phyloP scores from a whole-genome alignment of 2,329 filamentous ascomycete genomes.

The Clonostachys byssicola region DNA sequence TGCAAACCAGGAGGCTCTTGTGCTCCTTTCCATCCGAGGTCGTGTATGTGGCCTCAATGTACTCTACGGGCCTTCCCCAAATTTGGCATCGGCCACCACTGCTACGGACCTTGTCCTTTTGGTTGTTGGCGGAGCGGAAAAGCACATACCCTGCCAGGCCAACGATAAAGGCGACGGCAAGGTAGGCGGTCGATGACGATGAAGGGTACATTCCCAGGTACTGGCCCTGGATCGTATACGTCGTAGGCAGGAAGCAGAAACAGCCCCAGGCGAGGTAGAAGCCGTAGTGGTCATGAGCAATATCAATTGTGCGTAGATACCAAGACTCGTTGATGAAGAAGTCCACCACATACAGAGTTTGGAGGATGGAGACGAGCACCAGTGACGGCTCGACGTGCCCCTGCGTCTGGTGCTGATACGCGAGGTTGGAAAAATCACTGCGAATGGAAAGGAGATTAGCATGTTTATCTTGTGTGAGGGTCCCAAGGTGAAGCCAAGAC shows the following conservation, averaged over 20 bases:
- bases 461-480: constrained; percentile 7
- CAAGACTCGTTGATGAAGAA: constrained; percentile 45
- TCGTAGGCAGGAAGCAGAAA: constrained; percentile 35
- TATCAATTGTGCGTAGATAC: constrained; percentile 41
- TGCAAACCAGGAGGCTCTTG: constrained; percentile 17
- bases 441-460: too few species aligned
- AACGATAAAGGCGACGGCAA: constrained; percentile 10
- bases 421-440: constrained; percentile 18
- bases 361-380: constrained; percentile 35
- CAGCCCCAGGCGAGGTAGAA: constrained; percentile 40
- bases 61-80: constrained; percentile 34
- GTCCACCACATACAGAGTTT: constrained; percentile 38
- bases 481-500: constrained; percentile 2
- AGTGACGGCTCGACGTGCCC: constrained; percentile 28
- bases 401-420: constrained; percentile 33
- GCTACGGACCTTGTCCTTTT: constrained; percentile 34
- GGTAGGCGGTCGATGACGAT: constrained; percentile 15
- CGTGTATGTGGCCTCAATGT: constrained; percentile 28
- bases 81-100: constrained; percentile 31
- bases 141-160: constrained; percentile 28
- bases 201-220: constrained; percentile 36
- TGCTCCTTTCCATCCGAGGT: constrained; percentile 35
- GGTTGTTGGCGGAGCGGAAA: constrained; percentile 38
- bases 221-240: constrained; percentile 42
- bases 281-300: constrained; percentile 36